Percentiles rank a stretch among this genome's conserved stretches.
Evolutionary conservation across 2,329 filamentous ascomycete genomes (phyloP).

Genomic region (Botrytis squamosa): DNA sequence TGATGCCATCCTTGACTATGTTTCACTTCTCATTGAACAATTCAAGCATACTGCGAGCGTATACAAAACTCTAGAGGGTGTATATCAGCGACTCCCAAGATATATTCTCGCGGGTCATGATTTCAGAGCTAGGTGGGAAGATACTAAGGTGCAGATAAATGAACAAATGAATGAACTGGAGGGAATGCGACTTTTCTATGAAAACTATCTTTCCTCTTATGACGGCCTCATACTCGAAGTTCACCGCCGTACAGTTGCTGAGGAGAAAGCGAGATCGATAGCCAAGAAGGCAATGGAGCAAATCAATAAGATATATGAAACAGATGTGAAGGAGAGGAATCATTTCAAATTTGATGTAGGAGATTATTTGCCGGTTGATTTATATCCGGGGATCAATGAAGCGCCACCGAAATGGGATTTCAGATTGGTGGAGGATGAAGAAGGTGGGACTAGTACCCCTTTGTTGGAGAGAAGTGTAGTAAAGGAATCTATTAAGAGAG

Average conservation of each 20-base stretch:
- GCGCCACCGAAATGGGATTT: constrained; percentile 36
- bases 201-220: constrained; percentile 82
- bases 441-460: constrained; percentile 28
- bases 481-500: constrained; percentile 33
- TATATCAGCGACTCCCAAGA: constrained; percentile 62
- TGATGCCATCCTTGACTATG: constrained; percentile 60
- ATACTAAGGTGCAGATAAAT: constrained; percentile 69
- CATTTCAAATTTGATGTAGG: constrained; percentile 79
- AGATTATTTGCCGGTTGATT: constrained; percentile 81
- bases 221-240: constrained; percentile 82
- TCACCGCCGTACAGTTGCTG: constrained; percentile 68
- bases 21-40: constrained; percentile 53
- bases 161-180: constrained; percentile 73
- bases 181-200: constrained; percentile 77
- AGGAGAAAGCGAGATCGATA: constrained; percentile 71
- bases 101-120: constrained; percentile 64
- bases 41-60: constrained; percentile 61
- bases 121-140: constrained; percentile 68
- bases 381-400: constrained; percentile 76
- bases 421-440: constrained; percentile 24
- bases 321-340: constrained; percentile 72
- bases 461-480: constrained; percentile 31
- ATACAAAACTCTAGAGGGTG: constrained; percentile 64
- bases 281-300: constrained; percentile 75
- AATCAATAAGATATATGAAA: constrained; percentile 70